A percentile compares a stretch with the other conserved stretches of the same genome.
Conservation (phyloP, 1,284 basidiomycete genomes). For the Rhodotorula sp. region DNA sequence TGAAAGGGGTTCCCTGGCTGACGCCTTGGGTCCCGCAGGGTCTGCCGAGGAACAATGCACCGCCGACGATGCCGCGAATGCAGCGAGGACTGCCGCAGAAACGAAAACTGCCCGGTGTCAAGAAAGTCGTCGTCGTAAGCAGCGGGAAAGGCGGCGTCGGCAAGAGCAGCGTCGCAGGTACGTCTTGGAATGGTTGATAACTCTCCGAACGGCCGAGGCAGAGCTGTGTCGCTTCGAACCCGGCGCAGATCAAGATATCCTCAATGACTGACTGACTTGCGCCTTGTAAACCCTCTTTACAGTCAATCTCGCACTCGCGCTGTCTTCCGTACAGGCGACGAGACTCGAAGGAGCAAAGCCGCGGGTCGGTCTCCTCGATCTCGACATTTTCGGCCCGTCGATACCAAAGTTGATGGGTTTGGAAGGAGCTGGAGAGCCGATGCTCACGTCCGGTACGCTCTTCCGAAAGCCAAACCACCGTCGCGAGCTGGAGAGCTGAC, state of each 20-base stretch:
- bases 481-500: not conserved
- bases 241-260: no score
- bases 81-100: constrained; percentile 54
- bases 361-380: constrained; percentile 81
- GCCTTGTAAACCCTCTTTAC: not conserved
- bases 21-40: constrained; percentile 29
- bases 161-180: constrained; percentile 90
- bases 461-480: not conserved
- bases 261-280: no score
- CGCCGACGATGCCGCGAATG: constrained; percentile 44
- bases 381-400: constrained; percentile 95
- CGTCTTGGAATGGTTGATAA: constrained; percentile 29
- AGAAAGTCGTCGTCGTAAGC: constrained; percentile 75
- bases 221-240: not conserved
- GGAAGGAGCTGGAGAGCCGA: constrained; percentile 74
- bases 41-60: constrained; percentile 41
- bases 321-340: constrained; percentile 53
- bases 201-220: constrained; percentile 3
- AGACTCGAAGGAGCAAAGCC: constrained; percentile 43
- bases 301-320: constrained; percentile 81
- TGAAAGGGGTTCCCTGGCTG: fast-evolving
- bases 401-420: constrained; percentile 95
- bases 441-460: constrained; percentile 65
- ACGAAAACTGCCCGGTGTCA: constrained; percentile 55
- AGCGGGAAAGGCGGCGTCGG: constrained; percentile 97